phyloP scores from a whole-genome alignment of 2,329 filamentous ascomycete species.

The Teratosphaeriaceae sp. region DNA sequence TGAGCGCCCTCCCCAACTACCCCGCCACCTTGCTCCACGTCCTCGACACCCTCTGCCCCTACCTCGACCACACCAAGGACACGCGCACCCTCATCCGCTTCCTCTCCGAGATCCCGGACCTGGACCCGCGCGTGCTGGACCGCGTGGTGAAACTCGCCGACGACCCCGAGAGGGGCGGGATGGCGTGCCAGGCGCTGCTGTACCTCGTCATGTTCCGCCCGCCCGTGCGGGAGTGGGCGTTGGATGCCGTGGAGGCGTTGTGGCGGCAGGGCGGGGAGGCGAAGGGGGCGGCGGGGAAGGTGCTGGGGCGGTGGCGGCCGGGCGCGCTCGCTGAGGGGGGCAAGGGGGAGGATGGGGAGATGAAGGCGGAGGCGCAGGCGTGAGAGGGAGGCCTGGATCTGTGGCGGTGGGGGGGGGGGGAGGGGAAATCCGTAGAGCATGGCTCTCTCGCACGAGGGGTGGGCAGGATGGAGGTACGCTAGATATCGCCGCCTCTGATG shows the following conservation, averaged over 20 bases:
- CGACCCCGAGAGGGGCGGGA: conserved; percentile 56
- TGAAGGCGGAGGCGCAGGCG: conserved; percentile 14
- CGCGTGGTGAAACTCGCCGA: conserved; percentile 60
- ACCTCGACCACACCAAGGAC: conserved; percentile 85
- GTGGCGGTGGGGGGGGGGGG: background rate
- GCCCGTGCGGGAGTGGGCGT: conserved; percentile 49
- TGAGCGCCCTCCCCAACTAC: conserved; percentile 21
- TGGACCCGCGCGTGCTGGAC: conserved; percentile 65
- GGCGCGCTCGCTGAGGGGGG: conserved; percentile 33
- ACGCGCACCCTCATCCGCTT: conserved; percentile 79
- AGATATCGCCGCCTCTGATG: no score
- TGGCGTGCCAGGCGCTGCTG: conserved; percentile 53
- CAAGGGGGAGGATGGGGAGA: conserved; percentile 4
- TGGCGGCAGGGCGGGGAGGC: conserved; percentile 48
- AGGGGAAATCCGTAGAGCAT: no score
- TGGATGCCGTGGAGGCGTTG: conserved; percentile 53
- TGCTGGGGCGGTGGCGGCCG: conserved; percentile 51
- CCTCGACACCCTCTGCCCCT: conserved; percentile 83
- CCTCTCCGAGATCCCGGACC: conserved; percentile 79
- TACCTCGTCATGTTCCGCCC: conserved; percentile 55
- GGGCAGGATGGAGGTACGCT: no score
- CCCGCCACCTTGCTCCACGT: conserved; percentile 37
- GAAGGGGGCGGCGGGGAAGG: conserved; percentile 44
- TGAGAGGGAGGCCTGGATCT: no score
- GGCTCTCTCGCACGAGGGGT: no score